phyloP scores from a whole-genome alignment of 2,329 filamentous ascomycete genomes.

The Zasmidium cellare region DNA sequence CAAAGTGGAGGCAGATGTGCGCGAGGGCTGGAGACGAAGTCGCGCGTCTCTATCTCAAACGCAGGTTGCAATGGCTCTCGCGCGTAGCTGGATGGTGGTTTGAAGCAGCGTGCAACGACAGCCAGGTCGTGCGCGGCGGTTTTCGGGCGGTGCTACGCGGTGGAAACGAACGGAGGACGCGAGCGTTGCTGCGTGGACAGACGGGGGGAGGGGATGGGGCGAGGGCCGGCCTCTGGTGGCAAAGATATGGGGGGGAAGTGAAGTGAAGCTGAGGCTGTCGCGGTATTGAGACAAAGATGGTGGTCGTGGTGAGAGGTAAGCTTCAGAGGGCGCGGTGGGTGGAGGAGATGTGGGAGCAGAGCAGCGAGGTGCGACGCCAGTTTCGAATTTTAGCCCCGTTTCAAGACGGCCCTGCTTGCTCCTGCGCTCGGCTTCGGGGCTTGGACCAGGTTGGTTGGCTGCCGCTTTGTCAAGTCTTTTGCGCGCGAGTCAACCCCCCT shows the following conservation, averaged over 20 bases:
- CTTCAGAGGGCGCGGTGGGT: not conserved
- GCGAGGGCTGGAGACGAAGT: slow-evolving; percentile 2
- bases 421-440: not conserved
- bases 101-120: slow-evolving; percentile 19
- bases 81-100: not conserved
- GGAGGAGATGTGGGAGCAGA: not conserved
- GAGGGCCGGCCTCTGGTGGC: slow-evolving; percentile 24
- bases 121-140: slow-evolving; percentile 21
- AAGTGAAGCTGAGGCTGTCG: not conserved
- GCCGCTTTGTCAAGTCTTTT: too few relatives aligned
- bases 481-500: not conserved
- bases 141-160: not conserved
- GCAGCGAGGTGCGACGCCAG: not conserved
- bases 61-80: not conserved
- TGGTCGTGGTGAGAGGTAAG: not conserved
- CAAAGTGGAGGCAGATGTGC: not conserved
- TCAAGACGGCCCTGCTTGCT: not conserved
- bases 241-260: slow-evolving; percentile 7
- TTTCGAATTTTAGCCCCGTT: not conserved
- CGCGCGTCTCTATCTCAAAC: slow-evolving; percentile 12
- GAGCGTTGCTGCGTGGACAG: slow-evolving; percentile 9
- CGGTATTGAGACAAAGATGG: not conserved
- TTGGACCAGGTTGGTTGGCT: not conserved
- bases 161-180: slow-evolving; percentile 15
- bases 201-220: slow-evolving; percentile 5